Conservation (phyloP, 2,329 filamentous ascomycete genomes). For the Byssothecium circinans region DNA sequence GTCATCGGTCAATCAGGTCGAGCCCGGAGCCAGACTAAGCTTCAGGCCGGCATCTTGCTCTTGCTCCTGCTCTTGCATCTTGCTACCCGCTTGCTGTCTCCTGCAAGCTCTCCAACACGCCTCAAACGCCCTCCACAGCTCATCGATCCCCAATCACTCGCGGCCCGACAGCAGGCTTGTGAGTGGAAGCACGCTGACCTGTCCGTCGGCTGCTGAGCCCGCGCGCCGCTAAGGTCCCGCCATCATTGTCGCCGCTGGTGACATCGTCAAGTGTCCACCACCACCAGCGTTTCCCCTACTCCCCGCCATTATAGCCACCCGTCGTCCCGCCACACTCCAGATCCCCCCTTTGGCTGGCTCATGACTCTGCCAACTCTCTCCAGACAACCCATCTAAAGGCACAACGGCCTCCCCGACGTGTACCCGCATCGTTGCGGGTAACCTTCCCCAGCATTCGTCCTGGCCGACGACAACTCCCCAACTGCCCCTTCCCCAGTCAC, state of each 20-base stretch:
- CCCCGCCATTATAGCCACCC: not conserved
- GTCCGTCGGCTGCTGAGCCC: not conserved
- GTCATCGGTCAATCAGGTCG: too few species aligned
- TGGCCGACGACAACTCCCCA: constrained; percentile 69
- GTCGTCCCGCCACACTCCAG: constrained; percentile 8
- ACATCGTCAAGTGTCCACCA: constrained; percentile 25
- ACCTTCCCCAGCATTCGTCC: constrained; percentile 56
- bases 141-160: not conserved
- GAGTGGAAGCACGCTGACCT: not conserved
- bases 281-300: constrained; percentile 12
- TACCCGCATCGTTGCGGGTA: constrained; percentile 38
- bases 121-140: not conserved
- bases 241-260: constrained; percentile 18
- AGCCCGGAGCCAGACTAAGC: constrained; percentile 5
- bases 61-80: not conserved
- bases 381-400: constrained; percentile 19
- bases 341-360: constrained; percentile 3
- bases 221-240: constrained; percentile 5
- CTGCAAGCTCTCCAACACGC: not conserved
- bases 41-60: constrained; percentile 4
- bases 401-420: constrained; percentile 22
- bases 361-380: constrained; percentile 20
- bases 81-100: not conserved
- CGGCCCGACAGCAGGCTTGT: not conserved
- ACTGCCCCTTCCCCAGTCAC: constrained; percentile 62